Percentiles rank a stretch among this genome's conserved stretches.
Conservation (phyloP, 768 basidiomycete genomes). For the Suillus variegatus region DNA sequence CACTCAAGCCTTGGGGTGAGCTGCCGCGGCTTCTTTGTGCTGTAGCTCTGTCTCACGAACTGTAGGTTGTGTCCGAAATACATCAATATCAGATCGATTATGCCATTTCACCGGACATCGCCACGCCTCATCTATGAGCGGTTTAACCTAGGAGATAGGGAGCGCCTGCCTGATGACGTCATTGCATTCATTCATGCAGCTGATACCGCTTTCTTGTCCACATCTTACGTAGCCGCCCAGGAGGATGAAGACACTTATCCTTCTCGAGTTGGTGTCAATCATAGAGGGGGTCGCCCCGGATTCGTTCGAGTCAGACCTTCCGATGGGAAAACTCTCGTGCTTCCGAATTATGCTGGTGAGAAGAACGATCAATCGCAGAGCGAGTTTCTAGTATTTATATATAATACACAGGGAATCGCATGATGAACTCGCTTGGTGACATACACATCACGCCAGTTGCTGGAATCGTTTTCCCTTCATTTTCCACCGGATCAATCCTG, state of each 20-base stretch:
- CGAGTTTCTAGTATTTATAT: constrained; percentile 3
- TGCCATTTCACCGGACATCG: constrained; percentile 37
- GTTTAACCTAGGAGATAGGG: constrained; percentile 31
- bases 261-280: constrained; percentile 64
- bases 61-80: constrained; percentile 67
- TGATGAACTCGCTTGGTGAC: constrained; percentile 66
- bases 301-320: constrained; percentile 60
- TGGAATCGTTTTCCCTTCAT: constrained; percentile 57
- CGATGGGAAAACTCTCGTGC: constrained; percentile 53
- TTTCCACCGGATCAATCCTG: constrained; percentile 53
- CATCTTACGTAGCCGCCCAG: constrained; percentile 44
- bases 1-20: constrained; percentile 61
- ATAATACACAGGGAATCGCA: constrained; percentile 49
- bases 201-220: constrained; percentile 59
- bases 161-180: constrained; percentile 50
- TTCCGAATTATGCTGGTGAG: constrained; percentile 64
- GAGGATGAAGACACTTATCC: constrained; percentile 44
- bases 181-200: constrained; percentile 47
- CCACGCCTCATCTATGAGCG: constrained; percentile 39
- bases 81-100: constrained; percentile 52
- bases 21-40: constrained; percentile 7
- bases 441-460: constrained; percentile 58
- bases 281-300: constrained; percentile 63
- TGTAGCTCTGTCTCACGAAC: background rate
- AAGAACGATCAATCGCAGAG: background rate